Percentiles rank a stretch among this genome's conserved stretches.
These are phyloP conservation scores for Paulownia fortunei DNA, from an alignment of 257 asterid species.

Conservation along the genomic window DNA sequence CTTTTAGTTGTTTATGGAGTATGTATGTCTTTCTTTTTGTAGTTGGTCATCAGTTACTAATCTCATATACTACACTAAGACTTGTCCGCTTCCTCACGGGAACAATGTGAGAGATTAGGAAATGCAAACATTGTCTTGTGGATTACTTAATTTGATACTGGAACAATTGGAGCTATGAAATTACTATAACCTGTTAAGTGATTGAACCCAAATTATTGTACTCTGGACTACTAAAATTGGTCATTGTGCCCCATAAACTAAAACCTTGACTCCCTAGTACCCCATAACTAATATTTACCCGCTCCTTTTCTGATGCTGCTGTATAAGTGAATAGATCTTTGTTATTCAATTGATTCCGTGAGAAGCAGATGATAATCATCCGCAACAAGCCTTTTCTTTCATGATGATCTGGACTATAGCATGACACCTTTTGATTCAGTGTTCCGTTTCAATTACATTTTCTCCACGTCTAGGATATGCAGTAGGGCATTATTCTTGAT, in stretches of 20 bases:
- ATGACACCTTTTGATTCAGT: neutral
- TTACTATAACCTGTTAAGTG: neutral
- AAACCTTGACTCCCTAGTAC: neutral
- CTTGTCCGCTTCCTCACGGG: neutral
- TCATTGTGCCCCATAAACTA: neutral
- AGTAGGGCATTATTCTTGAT: neutral
- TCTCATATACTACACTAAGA: neutral
- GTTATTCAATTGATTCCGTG: too few relatives aligned
- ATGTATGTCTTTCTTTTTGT: neutral
- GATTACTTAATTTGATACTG: neutral
- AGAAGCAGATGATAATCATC: too few relatives aligned
- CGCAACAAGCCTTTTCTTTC: too few relatives aligned
- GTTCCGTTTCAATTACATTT: slow-evolving; percentile 1
- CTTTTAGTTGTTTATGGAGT: neutral
- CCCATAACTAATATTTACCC: neutral
- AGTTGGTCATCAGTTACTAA: neutral
- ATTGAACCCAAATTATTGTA: neutral
- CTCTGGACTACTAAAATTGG: neutral
- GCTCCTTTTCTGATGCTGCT: too few relatives aligned
- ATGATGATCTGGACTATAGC: neutral
- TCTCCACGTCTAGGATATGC: neutral
- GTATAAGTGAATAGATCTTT: too few relatives aligned
- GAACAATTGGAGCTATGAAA: slow-evolving; percentile 9
- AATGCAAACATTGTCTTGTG: neutral
- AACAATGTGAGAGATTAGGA: neutral